Conservation (phyloP, 2,329 filamentous ascomycete genomes). For the Diplocarpon rosae region DNA sequence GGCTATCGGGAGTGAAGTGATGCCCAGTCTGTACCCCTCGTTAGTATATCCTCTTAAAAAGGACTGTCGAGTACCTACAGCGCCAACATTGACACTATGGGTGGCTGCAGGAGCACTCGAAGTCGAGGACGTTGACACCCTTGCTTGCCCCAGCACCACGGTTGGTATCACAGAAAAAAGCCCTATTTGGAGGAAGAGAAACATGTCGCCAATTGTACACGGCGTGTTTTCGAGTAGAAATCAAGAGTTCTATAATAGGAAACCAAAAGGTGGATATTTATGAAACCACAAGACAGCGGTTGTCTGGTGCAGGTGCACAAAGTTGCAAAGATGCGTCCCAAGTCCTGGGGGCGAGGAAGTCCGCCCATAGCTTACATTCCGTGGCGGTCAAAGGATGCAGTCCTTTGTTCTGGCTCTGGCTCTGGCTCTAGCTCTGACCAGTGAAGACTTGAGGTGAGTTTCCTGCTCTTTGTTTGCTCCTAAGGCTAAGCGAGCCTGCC, state of each 20-base stretch:
- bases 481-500: conserved; percentile 3
- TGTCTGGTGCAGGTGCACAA: too few relatives aligned
- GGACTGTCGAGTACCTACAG: conserved; percentile 4
- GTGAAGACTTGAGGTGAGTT: neutral
- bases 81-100: conserved; percentile 8
- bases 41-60: neutral
- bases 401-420: neutral
- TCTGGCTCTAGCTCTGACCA: too few relatives aligned
- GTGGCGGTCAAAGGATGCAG: conserved; percentile 5
- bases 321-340: neutral
- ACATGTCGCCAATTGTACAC: neutral
- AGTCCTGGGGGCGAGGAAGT: neutral
- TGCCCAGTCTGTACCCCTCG: conserved; percentile 6
- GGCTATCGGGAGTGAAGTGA: conserved; percentile 14
- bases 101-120: conserved; percentile 5
- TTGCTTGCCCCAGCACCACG: neutral
- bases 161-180: neutral
- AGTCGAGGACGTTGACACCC: conserved; percentile 3
- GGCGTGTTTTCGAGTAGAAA: too few relatives aligned
- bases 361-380: neutral
- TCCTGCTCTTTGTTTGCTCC: conserved; percentile 2
- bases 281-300: too few relatives aligned
- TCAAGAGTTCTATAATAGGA: too few relatives aligned
- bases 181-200: neutral
- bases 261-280: too few relatives aligned